Percentiles rank a stretch among this genome's conserved stretches.
These are phyloP conservation scores for Primulina tabacum DNA, from an alignment of 257 asterid genomes.

Conservation along the genomic window DNA sequence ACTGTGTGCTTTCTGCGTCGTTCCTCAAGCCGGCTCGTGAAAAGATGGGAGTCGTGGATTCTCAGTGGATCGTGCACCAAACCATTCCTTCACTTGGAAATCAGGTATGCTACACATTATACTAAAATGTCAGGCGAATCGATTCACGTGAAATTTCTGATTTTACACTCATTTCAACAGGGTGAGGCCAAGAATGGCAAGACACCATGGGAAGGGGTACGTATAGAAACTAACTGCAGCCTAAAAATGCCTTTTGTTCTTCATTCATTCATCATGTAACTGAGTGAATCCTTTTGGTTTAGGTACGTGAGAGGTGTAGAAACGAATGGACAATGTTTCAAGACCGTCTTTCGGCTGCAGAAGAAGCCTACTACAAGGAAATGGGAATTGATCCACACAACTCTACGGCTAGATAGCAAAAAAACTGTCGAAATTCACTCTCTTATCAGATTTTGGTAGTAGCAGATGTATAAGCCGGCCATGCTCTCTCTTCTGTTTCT, in stretches of 20 bases:
- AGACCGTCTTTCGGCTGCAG: conserved; percentile 69
- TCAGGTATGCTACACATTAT: conserved; percentile 49
- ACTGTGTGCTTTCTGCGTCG: background rate
- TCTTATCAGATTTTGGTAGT: background rate
- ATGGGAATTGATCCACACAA: conserved; percentile 68
- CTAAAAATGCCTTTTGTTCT: background rate
- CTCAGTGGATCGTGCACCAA: conserved; percentile 96
- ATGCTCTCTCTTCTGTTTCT: background rate
- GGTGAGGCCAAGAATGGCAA: conserved; percentile 75
- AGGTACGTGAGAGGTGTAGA: conserved; percentile 86
- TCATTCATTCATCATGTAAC: background rate
- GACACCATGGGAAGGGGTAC: conserved; percentile 99
- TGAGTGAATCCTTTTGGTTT: background rate
- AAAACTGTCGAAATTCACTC: background rate
- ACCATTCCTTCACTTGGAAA: conserved; percentile 89
- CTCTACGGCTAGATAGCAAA: conserved; percentile 34
- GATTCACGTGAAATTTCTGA: background rate
- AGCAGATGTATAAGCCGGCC: background rate
- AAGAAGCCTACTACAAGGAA: conserved; percentile 57
- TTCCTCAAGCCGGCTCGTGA: conserved; percentile 71
- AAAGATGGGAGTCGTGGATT: conserved; percentile 88
- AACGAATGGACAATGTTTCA: conserved; percentile 80
- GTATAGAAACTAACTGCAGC: conserved; percentile 1
- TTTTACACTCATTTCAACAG: conserved; percentile 34
- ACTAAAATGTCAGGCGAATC: background rate